Percentiles rank a stretch among this genome's conserved stretches.
These are phyloP conservation scores for Colletotrichum lentis DNA, from an alignment of 2,329 filamentous ascomycete species.

Conservation along the genomic window DNA sequence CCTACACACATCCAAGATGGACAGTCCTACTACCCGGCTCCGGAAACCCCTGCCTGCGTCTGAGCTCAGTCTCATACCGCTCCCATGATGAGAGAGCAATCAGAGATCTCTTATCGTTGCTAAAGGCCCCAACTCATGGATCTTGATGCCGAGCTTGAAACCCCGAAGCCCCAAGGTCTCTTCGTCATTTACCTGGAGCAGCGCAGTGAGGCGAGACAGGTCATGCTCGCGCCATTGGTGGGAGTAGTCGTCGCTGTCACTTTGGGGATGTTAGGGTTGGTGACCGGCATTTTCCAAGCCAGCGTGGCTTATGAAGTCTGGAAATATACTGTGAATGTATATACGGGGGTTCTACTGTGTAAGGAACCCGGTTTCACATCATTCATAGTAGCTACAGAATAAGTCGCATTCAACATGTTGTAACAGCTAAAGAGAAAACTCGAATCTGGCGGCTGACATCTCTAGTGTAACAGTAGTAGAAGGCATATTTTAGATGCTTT, in stretches of 20 bases:
- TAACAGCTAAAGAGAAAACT: too few relatives aligned
- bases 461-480: too few relatives aligned
- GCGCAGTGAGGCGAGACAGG: not conserved
- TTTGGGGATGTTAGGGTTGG: constrained; percentile 1
- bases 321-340: not conserved
- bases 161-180: not conserved
- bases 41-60: not conserved
- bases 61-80: not conserved
- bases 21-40: not conserved
- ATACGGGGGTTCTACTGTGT: not conserved
- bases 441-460: too few relatives aligned
- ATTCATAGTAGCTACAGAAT: not conserved
- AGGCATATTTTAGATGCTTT: too few relatives aligned
- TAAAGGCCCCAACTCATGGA: not conserved
- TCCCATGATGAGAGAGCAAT: not conserved
- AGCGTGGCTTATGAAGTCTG: not conserved
- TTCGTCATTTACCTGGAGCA: not conserved
- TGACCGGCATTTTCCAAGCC: not conserved
- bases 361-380: not conserved
- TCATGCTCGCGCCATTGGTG: not conserved
- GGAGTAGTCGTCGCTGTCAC: constrained; percentile 1
- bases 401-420: too few relatives aligned
- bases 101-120: not conserved
- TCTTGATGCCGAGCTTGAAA: constrained; percentile 2
- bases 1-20: not conserved